A percentile compares a stretch with the other conserved stretches of the same genome.
Evolutionary conservation across 2,329 filamentous ascomycete genomes (phyloP).

Genomic region (Curvularia hawaiiensis): DNA sequence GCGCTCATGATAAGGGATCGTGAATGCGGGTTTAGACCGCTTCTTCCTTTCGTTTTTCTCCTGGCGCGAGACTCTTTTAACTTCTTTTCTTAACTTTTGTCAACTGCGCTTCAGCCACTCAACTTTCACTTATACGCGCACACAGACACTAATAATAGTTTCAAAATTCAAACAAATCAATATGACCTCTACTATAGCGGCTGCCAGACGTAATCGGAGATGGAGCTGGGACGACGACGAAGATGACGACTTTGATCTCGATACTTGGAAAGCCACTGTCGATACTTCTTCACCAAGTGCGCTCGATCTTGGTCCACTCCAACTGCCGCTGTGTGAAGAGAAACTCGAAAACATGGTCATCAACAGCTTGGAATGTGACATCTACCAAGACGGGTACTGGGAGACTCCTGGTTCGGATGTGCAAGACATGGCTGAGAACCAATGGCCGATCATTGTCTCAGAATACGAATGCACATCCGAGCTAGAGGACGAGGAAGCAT

Average conservation of each 20-base stretch:
- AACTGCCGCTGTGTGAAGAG: slow-evolving; percentile 2
- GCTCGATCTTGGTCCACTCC: slow-evolving; percentile 14
- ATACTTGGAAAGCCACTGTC: slow-evolving; percentile 19
- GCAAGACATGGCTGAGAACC: not conserved
- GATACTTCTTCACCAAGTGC: slow-evolving; percentile 19
- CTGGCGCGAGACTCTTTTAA: not conserved
- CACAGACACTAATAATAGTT: not conserved
- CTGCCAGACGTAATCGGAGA: slow-evolving; percentile 7
- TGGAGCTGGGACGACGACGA: slow-evolving; percentile 34
- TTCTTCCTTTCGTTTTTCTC: not conserved
- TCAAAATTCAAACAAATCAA: not conserved
- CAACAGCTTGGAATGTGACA: not conserved
- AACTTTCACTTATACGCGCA: not conserved
- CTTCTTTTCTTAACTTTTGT: not conserved
- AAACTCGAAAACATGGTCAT: not conserved
- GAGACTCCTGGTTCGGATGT: not conserved
- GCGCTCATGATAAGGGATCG: slow-evolving; percentile 1
- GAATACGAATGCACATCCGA: not conserved
- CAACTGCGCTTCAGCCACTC: not conserved
- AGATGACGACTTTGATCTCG: slow-evolving; percentile 26
- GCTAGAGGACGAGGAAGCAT: not conserved
- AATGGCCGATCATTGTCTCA: not conserved
- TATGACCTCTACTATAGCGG: slow-evolving; percentile 7
- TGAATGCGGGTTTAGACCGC: not conserved
- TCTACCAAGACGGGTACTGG: not conserved